phyloP scores from a whole-genome alignment of 2,329 filamentous ascomycete genomes.

The Chrysoporthe austroafricana region DNA sequence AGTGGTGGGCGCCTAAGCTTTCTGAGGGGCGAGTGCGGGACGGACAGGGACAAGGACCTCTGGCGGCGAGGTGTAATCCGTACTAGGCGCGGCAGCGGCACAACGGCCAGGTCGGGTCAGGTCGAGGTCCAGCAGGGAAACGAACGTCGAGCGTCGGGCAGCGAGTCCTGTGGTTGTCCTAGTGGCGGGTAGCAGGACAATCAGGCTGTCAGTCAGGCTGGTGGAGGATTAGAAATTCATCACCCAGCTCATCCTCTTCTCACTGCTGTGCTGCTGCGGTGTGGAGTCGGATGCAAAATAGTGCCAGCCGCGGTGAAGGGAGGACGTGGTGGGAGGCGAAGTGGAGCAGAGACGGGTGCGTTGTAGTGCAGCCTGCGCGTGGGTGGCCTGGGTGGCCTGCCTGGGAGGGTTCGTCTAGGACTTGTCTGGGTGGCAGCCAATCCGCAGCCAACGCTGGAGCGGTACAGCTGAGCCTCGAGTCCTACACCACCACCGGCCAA shows the following conservation, averaged over 20 bases:
- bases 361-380: not conserved
- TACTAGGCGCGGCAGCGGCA: not conserved
- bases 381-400: no score
- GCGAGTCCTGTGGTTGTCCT: not conserved
- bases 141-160: not conserved
- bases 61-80: not conserved
- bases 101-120: not conserved
- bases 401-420: not conserved
- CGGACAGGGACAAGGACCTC: not conserved
- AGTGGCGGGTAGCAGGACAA: not conserved
- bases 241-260: not conserved
- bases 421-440: not conserved
- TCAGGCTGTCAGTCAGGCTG: not conserved
- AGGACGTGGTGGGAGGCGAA: not conserved
- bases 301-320: not conserved
- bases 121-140: not conserved
- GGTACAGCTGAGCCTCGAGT: slow-evolving; percentile 6
- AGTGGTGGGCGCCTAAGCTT: not conserved
- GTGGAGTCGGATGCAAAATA: not conserved
- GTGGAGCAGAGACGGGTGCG: not conserved
- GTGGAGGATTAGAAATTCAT: not conserved
- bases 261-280: not conserved
- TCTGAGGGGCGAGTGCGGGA: not conserved
- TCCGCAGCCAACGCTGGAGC: not conserved
- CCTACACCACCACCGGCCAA: slow-evolving; percentile 9